These are phyloP conservation scores for Dactylonectria macrodidyma DNA, from an alignment of 2,329 filamentous ascomycete genomes.

Conservation along the genomic window DNA sequence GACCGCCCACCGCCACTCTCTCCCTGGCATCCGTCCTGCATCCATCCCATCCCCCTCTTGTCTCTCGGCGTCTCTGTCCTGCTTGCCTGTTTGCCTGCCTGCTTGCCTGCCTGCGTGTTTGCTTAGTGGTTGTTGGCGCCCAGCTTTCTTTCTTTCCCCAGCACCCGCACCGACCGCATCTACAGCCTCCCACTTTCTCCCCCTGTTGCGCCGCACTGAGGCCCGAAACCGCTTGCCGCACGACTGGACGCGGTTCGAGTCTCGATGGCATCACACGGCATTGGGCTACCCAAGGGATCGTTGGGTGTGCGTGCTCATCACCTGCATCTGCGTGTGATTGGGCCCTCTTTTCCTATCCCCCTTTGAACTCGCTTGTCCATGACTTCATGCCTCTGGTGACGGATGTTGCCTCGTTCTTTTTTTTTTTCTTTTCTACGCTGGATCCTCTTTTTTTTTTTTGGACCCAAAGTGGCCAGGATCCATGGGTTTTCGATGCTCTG, in stretches of 20 bases:
- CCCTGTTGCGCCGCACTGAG: slow-evolving; percentile 17
- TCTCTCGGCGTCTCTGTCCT: slow-evolving; percentile 12
- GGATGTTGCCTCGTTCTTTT: slow-evolving; percentile 27
- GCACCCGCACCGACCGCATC: slow-evolving; percentile 18
- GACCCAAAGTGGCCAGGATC: slow-evolving; percentile 13
- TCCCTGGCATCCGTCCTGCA: slow-evolving; percentile 17
- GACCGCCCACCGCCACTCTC: slow-evolving; percentile 24
- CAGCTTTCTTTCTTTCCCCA: slow-evolving; percentile 15
- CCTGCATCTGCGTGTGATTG: slow-evolving; percentile 27
- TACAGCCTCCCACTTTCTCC: not conserved
- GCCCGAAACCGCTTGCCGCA: not conserved
- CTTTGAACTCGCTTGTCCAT: not conserved
- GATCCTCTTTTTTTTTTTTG: slow-evolving; percentile 25
- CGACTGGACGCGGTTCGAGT: slow-evolving; percentile 4
- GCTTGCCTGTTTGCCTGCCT: not conserved
- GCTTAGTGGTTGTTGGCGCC: slow-evolving; percentile 8
- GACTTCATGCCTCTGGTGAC: slow-evolving; percentile 1
- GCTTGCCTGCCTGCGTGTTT: not conserved
- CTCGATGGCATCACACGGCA: slow-evolving; percentile 4
- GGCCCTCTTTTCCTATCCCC: slow-evolving; percentile 24
- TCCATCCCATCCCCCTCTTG: not conserved
- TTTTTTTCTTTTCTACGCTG: slow-evolving; percentile 34
- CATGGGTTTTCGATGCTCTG: slow-evolving; percentile 39
- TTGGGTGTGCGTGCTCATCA: slow-evolving; percentile 32
- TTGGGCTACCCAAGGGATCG: slow-evolving; percentile 30